These are phyloP conservation scores for Cicer arietinum DNA, from an alignment of 306 rosid genomes.

Conservation along the genomic window DNA sequence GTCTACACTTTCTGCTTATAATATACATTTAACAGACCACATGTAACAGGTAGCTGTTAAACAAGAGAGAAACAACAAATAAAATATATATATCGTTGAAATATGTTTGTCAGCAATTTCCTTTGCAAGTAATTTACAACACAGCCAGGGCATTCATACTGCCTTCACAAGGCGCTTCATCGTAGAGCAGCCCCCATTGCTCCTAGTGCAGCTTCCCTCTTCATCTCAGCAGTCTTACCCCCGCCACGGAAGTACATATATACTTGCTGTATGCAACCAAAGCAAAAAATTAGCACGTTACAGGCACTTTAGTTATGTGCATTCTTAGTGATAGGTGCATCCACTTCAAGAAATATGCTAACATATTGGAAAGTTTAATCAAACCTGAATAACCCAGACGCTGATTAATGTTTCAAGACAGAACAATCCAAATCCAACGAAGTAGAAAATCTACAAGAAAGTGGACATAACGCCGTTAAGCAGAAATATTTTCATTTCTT, in stretches of 20 bases:
- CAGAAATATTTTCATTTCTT: constrained; percentile 1
- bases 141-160: constrained; percentile 29
- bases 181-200: constrained; percentile 79
- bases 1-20: constrained; percentile 29
- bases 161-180: constrained; percentile 29
- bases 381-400: constrained; percentile 95
- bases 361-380: neutral
- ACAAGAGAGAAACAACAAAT: constrained; percentile 17
- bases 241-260: constrained; percentile 95
- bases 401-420: constrained; percentile 74
- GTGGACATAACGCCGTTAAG: neutral
- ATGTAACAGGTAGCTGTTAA: constrained; percentile 38
- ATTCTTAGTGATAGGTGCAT: neutral
- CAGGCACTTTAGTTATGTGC: neutral
- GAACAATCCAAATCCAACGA: constrained; percentile 87
- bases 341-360: neutral
- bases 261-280: constrained; percentile 74
- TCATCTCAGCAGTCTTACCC: constrained; percentile 85
- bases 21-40: constrained; percentile 42
- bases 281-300: neutral
- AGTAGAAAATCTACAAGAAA: constrained; percentile 79
- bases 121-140: constrained; percentile 65
- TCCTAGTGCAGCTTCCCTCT: constrained; percentile 76
- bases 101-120: constrained; percentile 45
- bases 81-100: constrained; percentile 41